phyloP scores from a whole-genome alignment of 2,329 filamentous ascomycete species.

The Meredithiella fracta region DNA sequence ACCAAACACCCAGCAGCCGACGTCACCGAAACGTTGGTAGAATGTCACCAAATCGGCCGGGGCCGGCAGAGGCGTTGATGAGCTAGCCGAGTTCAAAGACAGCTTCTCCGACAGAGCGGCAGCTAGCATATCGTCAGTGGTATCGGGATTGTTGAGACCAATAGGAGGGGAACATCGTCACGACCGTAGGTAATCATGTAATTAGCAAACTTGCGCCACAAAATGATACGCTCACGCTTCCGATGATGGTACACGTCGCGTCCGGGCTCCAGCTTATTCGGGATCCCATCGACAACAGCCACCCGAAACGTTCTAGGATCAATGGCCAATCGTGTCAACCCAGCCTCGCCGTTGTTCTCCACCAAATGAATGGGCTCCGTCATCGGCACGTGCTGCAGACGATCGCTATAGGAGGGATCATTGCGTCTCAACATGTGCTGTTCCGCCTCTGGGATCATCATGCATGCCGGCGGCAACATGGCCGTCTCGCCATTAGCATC shows the following conservation, averaged over 20 bases:
- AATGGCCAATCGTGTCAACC: slow-evolving; percentile 46
- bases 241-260: slow-evolving; percentile 49
- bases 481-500: slow-evolving; percentile 27
- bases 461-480: slow-evolving; percentile 50
- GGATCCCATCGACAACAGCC: slow-evolving; percentile 38
- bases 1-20: slow-evolving; percentile 66
- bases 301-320: slow-evolving; percentile 46
- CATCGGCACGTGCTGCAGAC: slow-evolving; percentile 48
- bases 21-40: slow-evolving; percentile 66
- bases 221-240: slow-evolving; percentile 46
- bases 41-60: slow-evolving; percentile 52
- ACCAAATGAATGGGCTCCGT: slow-evolving; percentile 52
- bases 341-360: slow-evolving; percentile 50
- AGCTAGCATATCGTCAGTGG: slow-evolving; percentile 10
- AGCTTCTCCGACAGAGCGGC: slow-evolving; percentile 8
- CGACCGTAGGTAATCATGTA: slow-evolving; percentile 60
- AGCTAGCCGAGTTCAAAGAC: slow-evolving; percentile 2
- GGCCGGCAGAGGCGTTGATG: slow-evolving; percentile 17
- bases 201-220: slow-evolving; percentile 60
- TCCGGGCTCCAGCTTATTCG: slow-evolving; percentile 44
- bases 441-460: slow-evolving; percentile 56
- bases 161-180: slow-evolving; percentile 39
- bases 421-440: slow-evolving; percentile 48
- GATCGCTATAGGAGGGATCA: slow-evolving; percentile 37
- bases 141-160: slow-evolving; percentile 1